A percentile compares a stretch with the other conserved stretches of the same genome.
These are phyloP conservation scores for Wickerhamomyces pijperi DNA, from an alignment of 805 yeast species.

Conservation along the genomic window DNA sequence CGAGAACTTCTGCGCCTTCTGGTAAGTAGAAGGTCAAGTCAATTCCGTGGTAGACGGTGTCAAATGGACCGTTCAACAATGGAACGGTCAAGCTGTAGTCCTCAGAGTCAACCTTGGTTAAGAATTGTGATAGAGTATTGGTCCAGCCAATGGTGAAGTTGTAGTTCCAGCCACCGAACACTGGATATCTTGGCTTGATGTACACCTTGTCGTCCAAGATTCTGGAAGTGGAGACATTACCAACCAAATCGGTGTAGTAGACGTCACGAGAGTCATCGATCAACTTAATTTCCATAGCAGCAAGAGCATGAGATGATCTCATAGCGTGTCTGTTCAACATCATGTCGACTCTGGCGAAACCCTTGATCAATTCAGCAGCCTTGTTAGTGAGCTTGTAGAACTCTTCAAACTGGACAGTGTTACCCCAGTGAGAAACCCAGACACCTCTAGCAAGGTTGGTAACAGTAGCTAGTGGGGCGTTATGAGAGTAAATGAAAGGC, in stretches of 20 bases:
- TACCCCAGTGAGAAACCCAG: conserved; percentile 85
- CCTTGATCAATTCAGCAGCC: conserved; percentile 58
- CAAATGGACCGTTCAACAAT: conserved; percentile 58
- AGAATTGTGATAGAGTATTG: conserved; percentile 39
- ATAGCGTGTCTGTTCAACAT: conserved; percentile 40
- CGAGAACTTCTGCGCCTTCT: conserved; percentile 62
- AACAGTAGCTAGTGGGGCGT: conserved; percentile 53
- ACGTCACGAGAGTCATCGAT: conserved; percentile 45
- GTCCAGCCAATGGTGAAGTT: conserved; percentile 96
- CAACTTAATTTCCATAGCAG: conserved; percentile 47
- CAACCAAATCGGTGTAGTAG: conserved; percentile 82
- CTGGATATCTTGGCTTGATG: conserved; percentile 82
- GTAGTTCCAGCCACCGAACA: conserved; percentile 93
- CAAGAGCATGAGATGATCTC: conserved; percentile 47
- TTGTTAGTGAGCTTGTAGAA: conserved; percentile 69
- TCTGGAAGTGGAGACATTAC: conserved; percentile 77
- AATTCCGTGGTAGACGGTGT: conserved; percentile 56
- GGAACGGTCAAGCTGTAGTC: conserved; percentile 58
- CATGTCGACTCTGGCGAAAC: conserved; percentile 77
- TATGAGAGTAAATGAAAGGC: conserved; percentile 51
- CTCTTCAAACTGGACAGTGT: conserved; percentile 68
- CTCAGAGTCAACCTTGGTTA: conserved; percentile 28
- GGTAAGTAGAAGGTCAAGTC: conserved; percentile 64
- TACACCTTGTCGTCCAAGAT: conserved; percentile 29
- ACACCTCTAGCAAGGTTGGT: conserved; percentile 55